Percentiles rank a stretch among this genome's conserved stretches.
Evolutionary conservation across 371 early-diverging fungal genomes (phyloP).

Genomic region (Polyrhizophydium stewartii): DNA sequence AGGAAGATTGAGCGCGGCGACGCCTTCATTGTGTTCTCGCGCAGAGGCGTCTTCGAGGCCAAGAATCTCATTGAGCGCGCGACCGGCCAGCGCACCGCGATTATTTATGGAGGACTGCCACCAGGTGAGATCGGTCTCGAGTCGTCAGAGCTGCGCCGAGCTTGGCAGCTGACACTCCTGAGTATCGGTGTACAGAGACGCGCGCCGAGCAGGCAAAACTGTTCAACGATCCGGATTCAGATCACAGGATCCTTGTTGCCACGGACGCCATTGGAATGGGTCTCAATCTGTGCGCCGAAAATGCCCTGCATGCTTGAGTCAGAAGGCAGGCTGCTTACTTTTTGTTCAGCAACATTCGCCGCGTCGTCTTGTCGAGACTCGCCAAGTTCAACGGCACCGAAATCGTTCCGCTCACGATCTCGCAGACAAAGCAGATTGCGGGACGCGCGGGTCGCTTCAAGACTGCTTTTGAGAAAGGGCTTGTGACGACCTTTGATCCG

Average conservation of each 20-base stretch:
- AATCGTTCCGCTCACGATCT: constrained; percentile 49
- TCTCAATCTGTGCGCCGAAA: constrained; percentile 87
- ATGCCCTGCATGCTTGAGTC: neutral
- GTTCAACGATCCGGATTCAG: constrained; percentile 83
- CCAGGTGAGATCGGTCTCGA: constrained; percentile 50
- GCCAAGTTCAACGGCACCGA: constrained; percentile 74
- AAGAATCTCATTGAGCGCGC: constrained; percentile 71
- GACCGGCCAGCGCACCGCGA: constrained; percentile 78
- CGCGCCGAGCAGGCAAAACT: constrained; percentile 82
- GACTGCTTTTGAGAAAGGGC: constrained; percentile 23
- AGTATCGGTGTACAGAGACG: constrained; percentile 53
- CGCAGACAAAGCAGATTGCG: constrained; percentile 91
- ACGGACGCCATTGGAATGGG: constrained; percentile 98
- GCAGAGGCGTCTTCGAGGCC: constrained; percentile 69
- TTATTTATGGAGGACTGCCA: constrained; percentile 90
- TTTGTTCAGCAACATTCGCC: constrained; percentile 68
- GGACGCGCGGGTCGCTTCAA: constrained; percentile 93
- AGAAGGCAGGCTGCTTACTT: neutral
- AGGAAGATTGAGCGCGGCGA: constrained; percentile 71
- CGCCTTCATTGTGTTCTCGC: constrained; percentile 84
- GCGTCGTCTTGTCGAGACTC: constrained; percentile 74
- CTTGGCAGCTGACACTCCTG: too few relatives aligned
- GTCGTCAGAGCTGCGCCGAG: too few relatives aligned
- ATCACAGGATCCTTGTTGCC: constrained; percentile 83
- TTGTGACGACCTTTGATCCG: constrained; percentile 21